A percentile compares a stretch with the other conserved stretches of the same genome.
Conservation (phyloP, 2,329 filamentous ascomycete species). For the Bipolaris bicolor region DNA sequence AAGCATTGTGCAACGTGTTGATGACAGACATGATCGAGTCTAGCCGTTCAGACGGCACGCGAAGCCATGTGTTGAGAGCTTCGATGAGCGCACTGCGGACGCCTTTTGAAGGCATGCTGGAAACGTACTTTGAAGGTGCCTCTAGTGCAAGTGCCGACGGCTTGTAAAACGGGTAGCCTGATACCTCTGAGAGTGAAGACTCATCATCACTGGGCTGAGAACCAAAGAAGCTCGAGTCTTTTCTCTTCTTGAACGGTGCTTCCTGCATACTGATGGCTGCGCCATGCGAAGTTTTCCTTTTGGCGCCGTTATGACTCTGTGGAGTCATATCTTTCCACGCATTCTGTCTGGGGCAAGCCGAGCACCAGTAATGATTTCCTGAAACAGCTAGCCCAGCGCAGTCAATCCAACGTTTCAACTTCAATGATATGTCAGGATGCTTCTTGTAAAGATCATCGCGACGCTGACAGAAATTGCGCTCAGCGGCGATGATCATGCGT, state of each 20-base stretch:
- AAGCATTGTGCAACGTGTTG: background rate
- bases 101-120: constrained; percentile 3
- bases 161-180: background rate
- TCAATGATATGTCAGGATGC: background rate
- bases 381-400: constrained; percentile 1
- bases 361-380: constrained; percentile 7
- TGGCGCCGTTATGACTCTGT: background rate
- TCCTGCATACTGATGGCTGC: background rate
- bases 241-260: background rate
- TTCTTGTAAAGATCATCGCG: background rate
- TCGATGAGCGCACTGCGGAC: background rate
- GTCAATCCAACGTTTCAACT: background rate
- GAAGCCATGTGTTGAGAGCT: background rate
- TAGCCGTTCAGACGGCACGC: background rate
- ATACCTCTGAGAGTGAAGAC: background rate
- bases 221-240: background rate
- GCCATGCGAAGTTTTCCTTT: background rate
- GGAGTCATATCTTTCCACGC: background rate
- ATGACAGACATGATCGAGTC: background rate
- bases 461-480: background rate
- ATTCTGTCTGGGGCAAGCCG: constrained; percentile 4
- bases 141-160: background rate
- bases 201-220: background rate
- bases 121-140: background rate
- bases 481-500: background rate